These are phyloP conservation scores for Cucumis cinereus DNA, from an alignment of 306 rosid genomes.

Conservation along the genomic window DNA sequence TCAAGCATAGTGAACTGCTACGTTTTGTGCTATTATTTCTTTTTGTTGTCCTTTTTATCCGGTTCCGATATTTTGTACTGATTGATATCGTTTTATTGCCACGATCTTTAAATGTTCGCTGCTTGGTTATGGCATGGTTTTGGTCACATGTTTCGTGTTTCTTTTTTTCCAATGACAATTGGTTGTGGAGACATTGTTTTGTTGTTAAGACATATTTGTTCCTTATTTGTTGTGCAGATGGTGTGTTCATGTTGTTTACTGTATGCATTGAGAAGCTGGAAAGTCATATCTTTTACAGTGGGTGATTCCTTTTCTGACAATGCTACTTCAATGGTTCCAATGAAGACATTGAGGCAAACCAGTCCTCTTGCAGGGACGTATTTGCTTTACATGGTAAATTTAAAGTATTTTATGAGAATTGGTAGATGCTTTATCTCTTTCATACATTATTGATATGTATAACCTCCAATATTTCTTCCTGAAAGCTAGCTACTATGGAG, in stretches of 20 bases:
- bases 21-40: neutral
- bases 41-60: neutral
- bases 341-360: slow-evolving; percentile 68
- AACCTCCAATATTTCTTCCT: slow-evolving; percentile 29
- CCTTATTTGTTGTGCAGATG: slow-evolving; percentile 49
- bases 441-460: neutral
- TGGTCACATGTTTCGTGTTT: neutral
- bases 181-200: neutral
- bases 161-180: neutral
- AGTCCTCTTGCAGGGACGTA: slow-evolving; percentile 78
- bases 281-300: slow-evolving; percentile 52
- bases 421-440: neutral
- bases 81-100: neutral
- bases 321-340: slow-evolving; percentile 40
- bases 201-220: neutral
- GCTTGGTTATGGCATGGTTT: neutral
- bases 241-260: slow-evolving; percentile 67
- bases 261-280: slow-evolving; percentile 53
- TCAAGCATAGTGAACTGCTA: neutral
- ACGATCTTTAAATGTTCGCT: neutral
- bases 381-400: slow-evolving; percentile 80
- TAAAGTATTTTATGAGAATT: neutral
- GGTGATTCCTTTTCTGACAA: slow-evolving; percentile 51
- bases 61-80: neutral
- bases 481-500: slow-evolving; percentile 92